phyloP scores from a whole-genome alignment of 305 asterid species.

The Solanum hybrid region DNA sequence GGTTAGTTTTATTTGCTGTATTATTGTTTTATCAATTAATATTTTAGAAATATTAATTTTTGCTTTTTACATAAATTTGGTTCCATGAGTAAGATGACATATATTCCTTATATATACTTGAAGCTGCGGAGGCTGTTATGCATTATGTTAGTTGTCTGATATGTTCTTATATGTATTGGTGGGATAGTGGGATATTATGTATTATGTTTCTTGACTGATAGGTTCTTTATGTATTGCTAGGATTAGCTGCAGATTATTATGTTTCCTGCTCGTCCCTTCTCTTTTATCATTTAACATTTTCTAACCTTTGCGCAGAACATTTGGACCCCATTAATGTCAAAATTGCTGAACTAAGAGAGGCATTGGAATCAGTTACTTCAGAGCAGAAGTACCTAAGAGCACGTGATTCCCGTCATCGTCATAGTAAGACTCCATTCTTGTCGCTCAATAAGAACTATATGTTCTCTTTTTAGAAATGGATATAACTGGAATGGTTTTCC shows the following conservation, averaged over 20 bases:
- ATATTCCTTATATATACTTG: background rate
- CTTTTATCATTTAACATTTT: background rate
- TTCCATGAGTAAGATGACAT: background rate
- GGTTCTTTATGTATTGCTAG: background rate
- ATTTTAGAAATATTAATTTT: background rate
- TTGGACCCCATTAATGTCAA: slow-evolving; percentile 91
- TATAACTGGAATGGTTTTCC: background rate
- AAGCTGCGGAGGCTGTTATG: background rate
- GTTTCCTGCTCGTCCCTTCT: background rate
- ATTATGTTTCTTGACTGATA: background rate
- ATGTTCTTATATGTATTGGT: background rate
- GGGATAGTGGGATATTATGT: background rate
- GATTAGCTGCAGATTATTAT: background rate
- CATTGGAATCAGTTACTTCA: slow-evolving; percentile 79
- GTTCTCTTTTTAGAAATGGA: background rate
- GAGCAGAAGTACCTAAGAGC: slow-evolving; percentile 88
- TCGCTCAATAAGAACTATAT: background rate
- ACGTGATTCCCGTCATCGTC: slow-evolving; percentile 93
- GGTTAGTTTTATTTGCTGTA: slow-evolving; percentile 37
- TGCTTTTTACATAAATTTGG: background rate
- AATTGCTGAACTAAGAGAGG: slow-evolving; percentile 93
- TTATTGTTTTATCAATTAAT: background rate
- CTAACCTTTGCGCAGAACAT: slow-evolving; percentile 46
- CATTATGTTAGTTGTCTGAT: background rate
- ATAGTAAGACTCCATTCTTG: slow-evolving; percentile 41